These are phyloP conservation scores for Metschnikowia dekortorum DNA, from an alignment of 805 yeast genomes.

Conservation along the genomic window DNA sequence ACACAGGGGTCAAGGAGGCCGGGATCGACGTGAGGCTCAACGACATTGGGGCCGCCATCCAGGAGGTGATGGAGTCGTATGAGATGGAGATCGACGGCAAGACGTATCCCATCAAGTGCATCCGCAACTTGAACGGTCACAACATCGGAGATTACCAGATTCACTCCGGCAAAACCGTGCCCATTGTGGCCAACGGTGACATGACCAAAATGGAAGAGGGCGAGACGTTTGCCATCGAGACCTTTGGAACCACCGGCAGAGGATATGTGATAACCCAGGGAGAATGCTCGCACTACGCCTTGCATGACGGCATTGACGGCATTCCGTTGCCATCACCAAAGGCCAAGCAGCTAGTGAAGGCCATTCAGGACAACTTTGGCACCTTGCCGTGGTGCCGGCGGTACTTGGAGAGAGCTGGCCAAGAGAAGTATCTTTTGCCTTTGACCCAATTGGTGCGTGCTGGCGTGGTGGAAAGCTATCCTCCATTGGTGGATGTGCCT, in stretches of 20 bases:
- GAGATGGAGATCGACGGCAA: slow-evolving; percentile 90
- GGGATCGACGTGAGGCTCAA: slow-evolving; percentile 95
- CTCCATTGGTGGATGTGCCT: slow-evolving; percentile 78
- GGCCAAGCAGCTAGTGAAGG: slow-evolving; percentile 63
- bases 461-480: slow-evolving; percentile 89
- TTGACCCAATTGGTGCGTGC: slow-evolving; percentile 78
- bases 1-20: slow-evolving; percentile 87
- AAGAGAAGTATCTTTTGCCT: slow-evolving; percentile 85
- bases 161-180: slow-evolving; percentile 95
- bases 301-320: slow-evolving; percentile 43
- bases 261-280: slow-evolving; percentile 86
- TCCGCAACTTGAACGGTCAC: slow-evolving; percentile 92
- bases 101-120: slow-evolving; percentile 77
- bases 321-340: slow-evolving; percentile 50
- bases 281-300: slow-evolving; percentile 91
- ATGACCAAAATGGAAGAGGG: slow-evolving; percentile 98
- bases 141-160: slow-evolving; percentile 78
- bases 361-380: slow-evolving; percentile 81
- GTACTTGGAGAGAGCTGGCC: slow-evolving; percentile 86
- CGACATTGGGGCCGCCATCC: slow-evolving; percentile 93
- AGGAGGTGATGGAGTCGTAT: slow-evolving; percentile 95
- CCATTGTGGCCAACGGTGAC: slow-evolving; percentile 91
- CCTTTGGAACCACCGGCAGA: slow-evolving; percentile 94
- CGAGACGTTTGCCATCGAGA: slow-evolving; percentile 95
- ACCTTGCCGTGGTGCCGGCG: slow-evolving; percentile 96